A percentile compares a stretch with the other conserved stretches of the same genome.
These are phyloP conservation scores for Scheffersomyces illinoinensis DNA, from an alignment of 1,139 yeast genomes.

Conservation along the genomic window DNA sequence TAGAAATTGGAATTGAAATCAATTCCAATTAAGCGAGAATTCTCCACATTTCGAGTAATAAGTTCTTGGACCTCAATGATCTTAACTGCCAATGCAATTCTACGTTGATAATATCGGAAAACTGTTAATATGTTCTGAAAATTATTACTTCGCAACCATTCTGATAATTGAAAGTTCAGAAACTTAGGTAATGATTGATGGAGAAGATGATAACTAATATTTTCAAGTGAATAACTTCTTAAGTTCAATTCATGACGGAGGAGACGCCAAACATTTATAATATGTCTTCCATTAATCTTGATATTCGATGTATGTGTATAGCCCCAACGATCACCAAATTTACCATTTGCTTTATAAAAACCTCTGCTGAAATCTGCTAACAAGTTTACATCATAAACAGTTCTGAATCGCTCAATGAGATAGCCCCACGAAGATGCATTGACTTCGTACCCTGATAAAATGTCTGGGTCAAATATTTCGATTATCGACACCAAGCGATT, in stretches of 20 bases:
- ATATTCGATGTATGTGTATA: conserved; percentile 74
- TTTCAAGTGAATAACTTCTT: conserved; percentile 74
- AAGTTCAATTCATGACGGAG: conserved; percentile 63
- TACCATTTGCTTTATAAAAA: conserved; percentile 46
- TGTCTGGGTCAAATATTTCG: conserved; percentile 77
- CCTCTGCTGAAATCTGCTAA: conserved; percentile 47
- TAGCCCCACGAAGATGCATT: conserved; percentile 90
- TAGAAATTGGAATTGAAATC: conserved; percentile 87
- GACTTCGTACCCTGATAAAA: conserved; percentile 82
- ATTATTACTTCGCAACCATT: conserved; percentile 42
- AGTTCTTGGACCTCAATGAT: conserved; percentile 66
- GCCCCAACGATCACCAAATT: conserved; percentile 78
- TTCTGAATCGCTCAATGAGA: conserved; percentile 62
- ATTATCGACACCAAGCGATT: conserved; percentile 56
- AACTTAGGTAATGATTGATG: conserved; percentile 70
- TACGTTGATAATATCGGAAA: conserved; percentile 50
- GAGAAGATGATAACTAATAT: conserved; percentile 65
- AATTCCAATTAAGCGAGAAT: conserved; percentile 83
- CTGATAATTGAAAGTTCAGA: conserved; percentile 49
- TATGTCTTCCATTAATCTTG: conserved; percentile 73
- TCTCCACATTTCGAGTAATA: conserved; percentile 73
- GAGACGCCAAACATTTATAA: conserved; percentile 82
- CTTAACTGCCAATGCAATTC: conserved; percentile 46
- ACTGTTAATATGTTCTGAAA: conserved; percentile 35
- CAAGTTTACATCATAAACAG: conserved; percentile 52